Conservation (phyloP, 139 green algal species). For the Volvox reticuliferus region DNA sequence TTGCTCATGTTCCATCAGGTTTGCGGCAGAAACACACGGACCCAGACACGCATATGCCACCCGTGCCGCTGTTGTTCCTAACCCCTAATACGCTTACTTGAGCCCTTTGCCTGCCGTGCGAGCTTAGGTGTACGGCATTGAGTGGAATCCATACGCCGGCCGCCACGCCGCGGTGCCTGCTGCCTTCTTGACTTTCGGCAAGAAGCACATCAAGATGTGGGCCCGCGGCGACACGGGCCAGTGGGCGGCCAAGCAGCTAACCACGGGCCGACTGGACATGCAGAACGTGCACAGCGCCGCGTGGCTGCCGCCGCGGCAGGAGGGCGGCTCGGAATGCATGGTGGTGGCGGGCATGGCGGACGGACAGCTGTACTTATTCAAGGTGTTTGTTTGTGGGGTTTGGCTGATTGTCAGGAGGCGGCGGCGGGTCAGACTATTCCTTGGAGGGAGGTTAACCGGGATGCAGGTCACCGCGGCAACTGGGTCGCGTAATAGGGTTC, state of each 20-base stretch:
- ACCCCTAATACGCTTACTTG: not conserved
- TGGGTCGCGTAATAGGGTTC: no score
- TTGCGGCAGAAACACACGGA: not conserved
- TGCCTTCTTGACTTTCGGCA: slow-evolving; percentile 73
- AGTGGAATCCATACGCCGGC: slow-evolving; percentile 72
- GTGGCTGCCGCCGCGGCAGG: slow-evolving; percentile 62
- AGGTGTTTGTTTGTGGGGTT: slow-evolving; percentile 46
- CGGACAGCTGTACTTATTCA: slow-evolving; percentile 75
- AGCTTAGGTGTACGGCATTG: slow-evolving; percentile 75
- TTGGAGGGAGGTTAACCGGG: no score
- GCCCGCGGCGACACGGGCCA: not conserved
- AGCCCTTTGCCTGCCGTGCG: not conserved
- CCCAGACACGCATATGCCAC: not conserved
- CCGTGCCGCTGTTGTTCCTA: not conserved
- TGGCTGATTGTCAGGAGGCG: no score
- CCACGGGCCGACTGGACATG: slow-evolving; percentile 66
- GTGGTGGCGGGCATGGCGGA: slow-evolving; percentile 72
- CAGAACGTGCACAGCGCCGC: slow-evolving; percentile 70
- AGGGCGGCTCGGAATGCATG: slow-evolving; percentile 50
- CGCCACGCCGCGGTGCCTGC: slow-evolving; percentile 29
- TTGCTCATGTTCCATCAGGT: not conserved
- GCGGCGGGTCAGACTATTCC: not conserved
- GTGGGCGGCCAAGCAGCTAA: slow-evolving; percentile 66
- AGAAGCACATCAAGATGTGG: slow-evolving; percentile 77
- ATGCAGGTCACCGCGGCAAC: no score